Percentiles rank a stretch among this genome's conserved stretches.
Evolutionary conservation across 306 rosid species (phyloP).

Genomic region (Cicer pinnatifidum): DNA sequence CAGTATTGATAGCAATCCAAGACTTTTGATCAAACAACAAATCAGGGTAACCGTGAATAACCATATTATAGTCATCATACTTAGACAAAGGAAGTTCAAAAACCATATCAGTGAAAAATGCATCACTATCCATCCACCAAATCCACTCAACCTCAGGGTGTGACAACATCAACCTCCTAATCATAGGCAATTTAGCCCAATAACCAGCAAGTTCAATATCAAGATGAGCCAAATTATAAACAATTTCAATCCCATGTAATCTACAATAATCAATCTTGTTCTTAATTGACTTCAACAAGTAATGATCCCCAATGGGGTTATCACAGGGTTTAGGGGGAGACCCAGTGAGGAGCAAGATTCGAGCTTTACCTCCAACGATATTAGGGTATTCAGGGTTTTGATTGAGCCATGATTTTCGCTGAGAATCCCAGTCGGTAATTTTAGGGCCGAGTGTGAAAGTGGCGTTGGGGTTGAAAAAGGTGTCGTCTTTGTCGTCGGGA

Average conservation of each 20-base stretch:
- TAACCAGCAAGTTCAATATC: constrained; percentile 95
- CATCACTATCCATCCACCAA: constrained; percentile 99
- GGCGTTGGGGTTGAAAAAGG: constrained; percentile 52
- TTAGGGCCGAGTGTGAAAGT: constrained; percentile 87
- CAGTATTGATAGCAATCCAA: constrained; percentile 96
- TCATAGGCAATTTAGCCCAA: constrained; percentile 96
- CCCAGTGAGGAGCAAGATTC: constrained; percentile 83
- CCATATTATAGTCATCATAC: constrained; percentile 73
- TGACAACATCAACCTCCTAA: constrained; percentile 82
- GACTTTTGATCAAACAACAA: constrained; percentile 91
- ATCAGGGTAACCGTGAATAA: constrained; percentile 94
- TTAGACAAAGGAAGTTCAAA: constrained; percentile 75
- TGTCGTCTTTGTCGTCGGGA: constrained; percentile 51
- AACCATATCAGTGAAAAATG: constrained; percentile 89
- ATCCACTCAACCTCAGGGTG: constrained; percentile 99
- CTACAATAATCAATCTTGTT: constrained; percentile 96
- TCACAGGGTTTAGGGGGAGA: constrained; percentile 98
- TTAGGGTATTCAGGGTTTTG: constrained; percentile 76
- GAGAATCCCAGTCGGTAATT: constrained; percentile 70
- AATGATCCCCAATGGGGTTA: constrained; percentile 94
- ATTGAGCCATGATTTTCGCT: constrained; percentile 65
- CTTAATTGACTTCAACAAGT: constrained; percentile 78
- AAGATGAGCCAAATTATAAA: constrained; percentile 92
- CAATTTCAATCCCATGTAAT: constrained; percentile 93
- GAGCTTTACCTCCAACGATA: constrained; percentile 68